Base-by-base conservation (phyloP, 2,329 filamentous ascomycete genomes). In the Pyricularia sp. region DNA sequence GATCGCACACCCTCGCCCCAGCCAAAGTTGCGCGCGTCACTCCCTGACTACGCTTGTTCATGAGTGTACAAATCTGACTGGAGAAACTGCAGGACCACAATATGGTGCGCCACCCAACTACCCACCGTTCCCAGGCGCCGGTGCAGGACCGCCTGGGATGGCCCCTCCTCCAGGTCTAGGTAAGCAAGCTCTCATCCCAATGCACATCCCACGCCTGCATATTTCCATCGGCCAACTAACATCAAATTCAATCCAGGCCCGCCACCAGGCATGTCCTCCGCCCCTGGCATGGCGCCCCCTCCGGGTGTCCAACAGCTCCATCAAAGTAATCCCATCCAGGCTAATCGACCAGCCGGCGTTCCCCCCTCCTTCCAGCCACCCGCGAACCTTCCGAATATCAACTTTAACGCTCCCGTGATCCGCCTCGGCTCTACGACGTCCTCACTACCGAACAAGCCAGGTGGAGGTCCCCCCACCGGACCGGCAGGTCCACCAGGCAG, bases 401-500 rank as follows among this genome's bases (percentile, higher is more conserved):
- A 99, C 82, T 97, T 98, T 83, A 97, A 92, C 76, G 95, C 95
- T 50, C 94, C 94, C 69, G 93, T 98, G 70, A 98, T 99, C 76
- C 92, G 95, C 69, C 86, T 99, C 64, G 95, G 94, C 61, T 94
- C 93, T 59, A 94, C 93, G 14, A 72, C 71, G 30, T 61, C 58
- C 11, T 72, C 74, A 1, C 86, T 90, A 4, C 86, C 88, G 2
- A 80, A 86, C n/a, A 92, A 92, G 75, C 83, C 89, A 30, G 77
- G 89, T 30, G 77, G 79, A n/a, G 75, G 78, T 0, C 77, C 81
- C 7, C 73, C 65, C 23, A 50, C 30, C 77, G 12, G 72, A 74
- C 30, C 74, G 78, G 58, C 58, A 1, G 58, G 58, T 14, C 58
- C n/a, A 61, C 23, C 58, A 61, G 58, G 58, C 23, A 26, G 58